A percentile compares a stretch with the other conserved stretches of the same genome.
These are phyloP conservation scores for Termitomyces sp. DNA, from an alignment of 768 basidiomycete species.

Conservation along the genomic window DNA sequence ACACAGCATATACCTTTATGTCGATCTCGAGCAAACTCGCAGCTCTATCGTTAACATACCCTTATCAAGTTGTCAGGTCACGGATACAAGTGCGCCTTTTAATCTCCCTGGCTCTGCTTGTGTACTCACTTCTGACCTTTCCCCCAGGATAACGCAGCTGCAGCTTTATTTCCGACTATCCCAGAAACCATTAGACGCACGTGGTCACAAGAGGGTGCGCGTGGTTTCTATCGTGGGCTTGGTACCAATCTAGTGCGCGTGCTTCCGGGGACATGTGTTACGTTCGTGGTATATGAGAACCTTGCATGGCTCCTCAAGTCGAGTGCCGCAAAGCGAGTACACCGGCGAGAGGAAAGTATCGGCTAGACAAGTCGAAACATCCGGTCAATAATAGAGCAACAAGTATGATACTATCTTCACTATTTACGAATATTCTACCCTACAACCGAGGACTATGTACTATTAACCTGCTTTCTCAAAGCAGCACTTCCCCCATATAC, in stretches of 20 bases:
- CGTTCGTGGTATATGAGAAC: constrained; percentile 97
- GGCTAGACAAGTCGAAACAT: not conserved
- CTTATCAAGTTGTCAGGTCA: constrained; percentile 95
- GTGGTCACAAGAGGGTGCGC: constrained; percentile 72
- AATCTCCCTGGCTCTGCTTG: not conserved
- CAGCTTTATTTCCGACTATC: constrained; percentile 75
- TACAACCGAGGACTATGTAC: constrained; percentile 7
- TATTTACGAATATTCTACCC: constrained; percentile 5
- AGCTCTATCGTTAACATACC: constrained; percentile 84
- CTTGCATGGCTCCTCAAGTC: constrained; percentile 76
- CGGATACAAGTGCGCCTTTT: constrained; percentile 69
- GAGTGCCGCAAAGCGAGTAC: constrained; percentile 50
- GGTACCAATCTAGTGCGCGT: constrained; percentile 93
- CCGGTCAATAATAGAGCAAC: not conserved
- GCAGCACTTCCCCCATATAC: not conserved
- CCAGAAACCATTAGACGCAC: constrained; percentile 75
- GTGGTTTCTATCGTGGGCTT: constrained; percentile 92
- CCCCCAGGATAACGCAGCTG: constrained; percentile 59
- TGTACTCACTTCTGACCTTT: not conserved
- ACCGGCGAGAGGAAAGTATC: constrained; percentile 4
- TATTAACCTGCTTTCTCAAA: constrained; percentile 1
- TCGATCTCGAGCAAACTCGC: constrained; percentile 86
- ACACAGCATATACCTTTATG: constrained; percentile 86
- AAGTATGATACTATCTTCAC: constrained; percentile 3
- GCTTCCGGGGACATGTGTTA: constrained; percentile 94